Conservation (phyloP, 495 filamentous ascomycete genomes). For the Penicillium nucicola region DNA sequence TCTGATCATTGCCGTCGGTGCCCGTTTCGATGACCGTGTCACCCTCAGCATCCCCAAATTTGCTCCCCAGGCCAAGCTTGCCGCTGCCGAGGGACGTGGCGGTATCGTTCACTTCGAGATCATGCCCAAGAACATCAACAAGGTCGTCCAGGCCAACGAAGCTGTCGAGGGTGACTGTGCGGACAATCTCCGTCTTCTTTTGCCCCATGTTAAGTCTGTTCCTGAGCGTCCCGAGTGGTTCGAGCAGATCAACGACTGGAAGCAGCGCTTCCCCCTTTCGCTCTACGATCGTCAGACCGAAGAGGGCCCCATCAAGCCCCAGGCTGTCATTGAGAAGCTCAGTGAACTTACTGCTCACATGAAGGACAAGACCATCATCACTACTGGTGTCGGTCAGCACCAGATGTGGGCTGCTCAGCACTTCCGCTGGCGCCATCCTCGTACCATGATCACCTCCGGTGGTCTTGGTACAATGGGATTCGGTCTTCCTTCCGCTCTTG, state of each 20-base stretch:
- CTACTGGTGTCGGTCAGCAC: slow-evolving; percentile 93
- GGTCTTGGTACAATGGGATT: slow-evolving; percentile 95
- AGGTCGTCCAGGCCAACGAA: slow-evolving; percentile 61
- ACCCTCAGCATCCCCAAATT: slow-evolving; percentile 53
- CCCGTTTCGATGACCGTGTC: slow-evolving; percentile 64
- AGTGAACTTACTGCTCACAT: slow-evolving; percentile 68
- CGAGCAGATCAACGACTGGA: slow-evolving; percentile 84
- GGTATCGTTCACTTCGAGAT: slow-evolving; percentile 66
- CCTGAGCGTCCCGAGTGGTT: slow-evolving; percentile 78
- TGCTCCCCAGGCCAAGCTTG: slow-evolving; percentile 53
- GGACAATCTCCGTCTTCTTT: slow-evolving; percentile 65
- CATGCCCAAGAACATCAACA: slow-evolving; percentile 64
- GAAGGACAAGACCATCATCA: slow-evolving; percentile 79
- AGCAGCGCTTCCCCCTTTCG: slow-evolving; percentile 74
- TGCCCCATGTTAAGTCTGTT: slow-evolving; percentile 65
- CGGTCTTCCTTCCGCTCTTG: slow-evolving; percentile 88
- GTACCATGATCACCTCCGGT: slow-evolving; percentile 89
- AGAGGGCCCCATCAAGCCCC: slow-evolving; percentile 81
- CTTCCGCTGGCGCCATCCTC: slow-evolving; percentile 86
- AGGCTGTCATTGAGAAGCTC: slow-evolving; percentile 81
- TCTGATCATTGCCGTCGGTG: slow-evolving; percentile 59
- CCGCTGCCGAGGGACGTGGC: slow-evolving; percentile 55
- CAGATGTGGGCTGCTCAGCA: slow-evolving; percentile 98
- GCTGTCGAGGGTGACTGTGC: slow-evolving; percentile 60
- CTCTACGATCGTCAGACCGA: slow-evolving; percentile 67